These are phyloP conservation scores for Rhodamnia rubescens DNA, from an alignment of 345 rosid genomes.

Conservation along the genomic window DNA sequence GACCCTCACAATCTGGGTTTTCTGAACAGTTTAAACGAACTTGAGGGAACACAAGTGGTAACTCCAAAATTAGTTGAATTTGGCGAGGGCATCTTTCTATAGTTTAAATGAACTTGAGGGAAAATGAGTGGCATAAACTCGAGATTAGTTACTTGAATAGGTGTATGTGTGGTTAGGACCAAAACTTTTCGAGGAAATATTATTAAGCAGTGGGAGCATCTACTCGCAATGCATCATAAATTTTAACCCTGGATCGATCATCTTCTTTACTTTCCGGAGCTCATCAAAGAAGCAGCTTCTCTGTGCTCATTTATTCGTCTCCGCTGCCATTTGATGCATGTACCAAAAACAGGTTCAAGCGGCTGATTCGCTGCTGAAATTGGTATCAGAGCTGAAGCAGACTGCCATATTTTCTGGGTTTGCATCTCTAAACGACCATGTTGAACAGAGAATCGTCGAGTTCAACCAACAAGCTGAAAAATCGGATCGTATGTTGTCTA, in stretches of 20 bases:
- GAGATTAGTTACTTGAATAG: not conserved
- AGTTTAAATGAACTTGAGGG: not conserved
- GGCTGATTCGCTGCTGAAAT: slow-evolving; percentile 76
- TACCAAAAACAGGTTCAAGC: slow-evolving; percentile 55
- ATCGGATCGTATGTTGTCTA: slow-evolving; percentile 51
- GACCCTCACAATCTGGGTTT: not conserved
- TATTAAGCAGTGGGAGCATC: not conserved
- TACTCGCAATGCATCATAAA: not conserved
- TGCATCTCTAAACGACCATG: slow-evolving; percentile 86
- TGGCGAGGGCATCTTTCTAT: not conserved
- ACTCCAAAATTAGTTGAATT: not conserved
- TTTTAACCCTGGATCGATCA: not conserved
- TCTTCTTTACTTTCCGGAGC: not conserved
- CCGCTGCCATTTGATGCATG: not conserved
- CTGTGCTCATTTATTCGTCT: not conserved
- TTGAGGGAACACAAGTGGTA: not conserved
- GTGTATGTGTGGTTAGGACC: not conserved
- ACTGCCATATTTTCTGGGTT: slow-evolving; percentile 86
- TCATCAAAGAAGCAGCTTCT: not conserved
- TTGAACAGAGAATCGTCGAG: slow-evolving; percentile 60
- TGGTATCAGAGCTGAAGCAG: slow-evolving; percentile 83
- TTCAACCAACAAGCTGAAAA: slow-evolving; percentile 55
- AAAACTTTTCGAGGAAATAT: not conserved
- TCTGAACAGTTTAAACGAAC: not conserved
- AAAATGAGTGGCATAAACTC: not conserved